Evolutionary conservation across 1,139 yeast genomes (phyloP).

Genomic region (Pichia inconspicua): DNA sequence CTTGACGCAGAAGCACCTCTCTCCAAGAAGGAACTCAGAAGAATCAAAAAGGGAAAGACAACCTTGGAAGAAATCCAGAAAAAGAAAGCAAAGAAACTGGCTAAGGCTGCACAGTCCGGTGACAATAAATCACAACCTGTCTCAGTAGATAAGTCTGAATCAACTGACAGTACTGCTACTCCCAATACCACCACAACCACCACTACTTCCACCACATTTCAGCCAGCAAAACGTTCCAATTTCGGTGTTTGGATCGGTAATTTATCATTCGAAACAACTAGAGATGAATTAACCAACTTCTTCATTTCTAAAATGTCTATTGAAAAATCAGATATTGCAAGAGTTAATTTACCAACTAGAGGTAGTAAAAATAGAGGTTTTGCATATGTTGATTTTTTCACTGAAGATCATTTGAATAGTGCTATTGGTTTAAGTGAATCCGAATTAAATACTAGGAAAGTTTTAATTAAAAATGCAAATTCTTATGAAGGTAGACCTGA

Average conservation of each 20-base stretch:
- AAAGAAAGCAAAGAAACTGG: constrained; percentile 29
- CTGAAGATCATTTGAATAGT: constrained; percentile 51
- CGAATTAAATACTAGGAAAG: constrained; percentile 71
- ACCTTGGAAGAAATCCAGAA: constrained; percentile 47
- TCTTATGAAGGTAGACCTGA: constrained; percentile 88
- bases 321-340: constrained; percentile 42
- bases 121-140: neutral
- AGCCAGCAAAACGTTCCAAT: constrained; percentile 35
- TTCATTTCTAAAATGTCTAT: constrained; percentile 51
- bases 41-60: constrained; percentile 71
- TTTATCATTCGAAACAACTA: constrained; percentile 74
- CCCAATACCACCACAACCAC: constrained; percentile 13
- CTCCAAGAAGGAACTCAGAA: constrained; percentile 86
- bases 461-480: constrained; percentile 73
- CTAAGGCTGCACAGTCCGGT: constrained; percentile 10
- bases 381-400: constrained; percentile 82
- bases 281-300: constrained; percentile 64
- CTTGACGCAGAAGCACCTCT: constrained; percentile 71
- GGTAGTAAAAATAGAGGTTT: constrained; percentile 67
- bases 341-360: constrained; percentile 61
- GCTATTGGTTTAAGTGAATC: constrained; percentile 66
- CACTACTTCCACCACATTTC: constrained; percentile 9
- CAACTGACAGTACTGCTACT: constrained; percentile 30
- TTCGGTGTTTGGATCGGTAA: constrained; percentile 95
- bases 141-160: constrained; percentile 5